These are phyloP conservation scores for Juglanconis juglandina DNA, from an alignment of 2,329 filamentous ascomycete genomes.

Conservation along the genomic window DNA sequence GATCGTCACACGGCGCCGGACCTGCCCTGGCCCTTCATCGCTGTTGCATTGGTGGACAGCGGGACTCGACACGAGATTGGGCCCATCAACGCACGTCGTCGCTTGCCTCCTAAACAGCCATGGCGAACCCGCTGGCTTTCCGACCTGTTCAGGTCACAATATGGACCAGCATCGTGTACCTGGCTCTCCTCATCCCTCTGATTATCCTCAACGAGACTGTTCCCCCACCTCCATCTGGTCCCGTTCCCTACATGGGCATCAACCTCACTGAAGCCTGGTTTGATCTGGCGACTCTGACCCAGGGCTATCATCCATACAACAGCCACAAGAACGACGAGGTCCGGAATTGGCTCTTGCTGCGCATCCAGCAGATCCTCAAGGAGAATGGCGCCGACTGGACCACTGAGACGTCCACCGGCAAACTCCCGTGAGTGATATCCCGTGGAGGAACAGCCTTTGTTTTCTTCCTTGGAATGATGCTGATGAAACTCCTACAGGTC, in stretches of 20 bases:
- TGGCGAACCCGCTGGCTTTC: slow-evolving; percentile 67
- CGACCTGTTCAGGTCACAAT: slow-evolving; percentile 77
- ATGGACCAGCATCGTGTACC: slow-evolving; percentile 71
- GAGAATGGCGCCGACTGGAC: slow-evolving; percentile 53
- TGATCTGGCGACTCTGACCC: slow-evolving; percentile 74
- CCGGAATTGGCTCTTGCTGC: slow-evolving; percentile 68
- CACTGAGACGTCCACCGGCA: slow-evolving; percentile 32
- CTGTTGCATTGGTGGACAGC: background rate
- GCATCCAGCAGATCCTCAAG: slow-evolving; percentile 67
- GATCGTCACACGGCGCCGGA: background rate
- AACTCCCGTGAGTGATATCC: slow-evolving; percentile 19
- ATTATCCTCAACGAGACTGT: slow-evolving; percentile 74
- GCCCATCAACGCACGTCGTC: background rate
- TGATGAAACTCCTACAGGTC: background rate
- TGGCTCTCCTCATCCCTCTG: slow-evolving; percentile 70
- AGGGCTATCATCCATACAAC: slow-evolving; percentile 83
- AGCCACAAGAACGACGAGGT: slow-evolving; percentile 78
- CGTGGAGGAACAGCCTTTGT: background rate
- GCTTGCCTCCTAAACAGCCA: slow-evolving; percentile 3
- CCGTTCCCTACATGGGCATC: slow-evolving; percentile 55
- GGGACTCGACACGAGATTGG: background rate
- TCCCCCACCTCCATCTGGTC: slow-evolving; percentile 58
- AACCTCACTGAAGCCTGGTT: slow-evolving; percentile 84
- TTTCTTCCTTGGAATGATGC: background rate
- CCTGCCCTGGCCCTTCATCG: background rate